Conservation (phyloP, 495 filamentous ascomycete genomes). For the Neurospora hispaniola region DNA sequence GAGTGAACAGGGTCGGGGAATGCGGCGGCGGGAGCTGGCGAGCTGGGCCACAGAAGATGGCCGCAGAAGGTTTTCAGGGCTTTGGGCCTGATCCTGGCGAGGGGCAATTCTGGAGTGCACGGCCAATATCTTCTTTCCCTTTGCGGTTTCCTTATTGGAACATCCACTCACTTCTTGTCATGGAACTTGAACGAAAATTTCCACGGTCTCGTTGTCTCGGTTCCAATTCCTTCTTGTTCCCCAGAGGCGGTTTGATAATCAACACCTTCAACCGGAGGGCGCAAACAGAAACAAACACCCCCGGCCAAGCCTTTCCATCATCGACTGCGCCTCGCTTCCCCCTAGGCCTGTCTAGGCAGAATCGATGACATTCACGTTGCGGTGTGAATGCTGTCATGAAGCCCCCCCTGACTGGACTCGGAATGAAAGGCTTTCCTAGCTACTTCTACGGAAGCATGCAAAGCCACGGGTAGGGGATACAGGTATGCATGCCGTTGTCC, state of each 20-base stretch:
- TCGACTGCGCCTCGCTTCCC: constrained; percentile 1
- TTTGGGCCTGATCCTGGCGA: neutral
- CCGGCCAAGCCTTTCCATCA: neutral
- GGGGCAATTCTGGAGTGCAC: neutral
- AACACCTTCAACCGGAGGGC: neutral
- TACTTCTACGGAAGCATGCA: neutral
- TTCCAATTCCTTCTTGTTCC: neutral
- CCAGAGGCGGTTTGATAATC: neutral
- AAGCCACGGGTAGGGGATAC: neutral
- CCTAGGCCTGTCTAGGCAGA: neutral
- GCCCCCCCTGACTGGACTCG: neutral
- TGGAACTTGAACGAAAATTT: neutral
- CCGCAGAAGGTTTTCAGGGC: neutral
- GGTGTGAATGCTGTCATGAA: neutral
- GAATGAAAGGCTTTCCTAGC: neutral
- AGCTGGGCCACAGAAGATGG: neutral
- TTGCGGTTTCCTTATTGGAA: neutral
- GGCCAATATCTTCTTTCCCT: neutral
- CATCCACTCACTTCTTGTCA: neutral
- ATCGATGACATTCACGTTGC: neutral
- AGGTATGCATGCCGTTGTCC: neutral
- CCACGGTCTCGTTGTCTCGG: neutral
- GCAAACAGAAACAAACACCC: neutral
- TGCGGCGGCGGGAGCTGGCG: neutral
- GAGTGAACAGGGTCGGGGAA: neutral